Conservation (phyloP, 2,329 filamentous ascomycete genomes). For the Paraphaeosphaeria minitans region DNA sequence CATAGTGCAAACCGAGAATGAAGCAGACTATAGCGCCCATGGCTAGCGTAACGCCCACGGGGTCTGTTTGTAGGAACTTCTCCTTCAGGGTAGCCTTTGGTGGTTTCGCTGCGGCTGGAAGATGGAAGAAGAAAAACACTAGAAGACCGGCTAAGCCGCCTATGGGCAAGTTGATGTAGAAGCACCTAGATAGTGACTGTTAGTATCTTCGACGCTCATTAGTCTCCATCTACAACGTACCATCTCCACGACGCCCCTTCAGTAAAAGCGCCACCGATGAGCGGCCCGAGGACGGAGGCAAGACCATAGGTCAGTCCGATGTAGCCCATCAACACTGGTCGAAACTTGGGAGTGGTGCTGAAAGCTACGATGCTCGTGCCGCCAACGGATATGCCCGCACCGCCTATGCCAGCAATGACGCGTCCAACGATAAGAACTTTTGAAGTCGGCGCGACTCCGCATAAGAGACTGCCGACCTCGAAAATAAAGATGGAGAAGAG, state of each 20-base stretch:
- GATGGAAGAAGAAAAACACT: slow-evolving; percentile 49
- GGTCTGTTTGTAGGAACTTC: slow-evolving; percentile 54
- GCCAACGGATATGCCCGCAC: slow-evolving; percentile 42
- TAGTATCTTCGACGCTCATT: slow-evolving; percentile 26
- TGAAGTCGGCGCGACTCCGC: slow-evolving; percentile 47
- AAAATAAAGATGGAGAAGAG: slow-evolving; percentile 50
- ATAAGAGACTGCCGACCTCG: slow-evolving; percentile 61
- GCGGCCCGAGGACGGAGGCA: slow-evolving; percentile 46
- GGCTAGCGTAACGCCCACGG: slow-evolving; percentile 49
- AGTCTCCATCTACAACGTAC: slow-evolving; percentile 12
- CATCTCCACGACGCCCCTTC: slow-evolving; percentile 48
- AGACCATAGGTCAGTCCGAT: slow-evolving; percentile 46
- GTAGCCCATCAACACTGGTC: slow-evolving; percentile 45
- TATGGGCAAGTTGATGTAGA: slow-evolving; percentile 55
- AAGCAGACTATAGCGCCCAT: slow-evolving; percentile 49
- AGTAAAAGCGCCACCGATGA: slow-evolving; percentile 50
- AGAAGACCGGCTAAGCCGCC: slow-evolving; percentile 47
- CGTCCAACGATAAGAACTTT: slow-evolving; percentile 47
- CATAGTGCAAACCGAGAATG: slow-evolving; percentile 56
- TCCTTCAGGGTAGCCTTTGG: slow-evolving; percentile 33
- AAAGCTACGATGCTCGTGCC: slow-evolving; percentile 48
- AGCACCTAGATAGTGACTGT: slow-evolving; percentile 25
- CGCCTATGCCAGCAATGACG: slow-evolving; percentile 46
- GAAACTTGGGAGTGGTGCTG: slow-evolving; percentile 47
- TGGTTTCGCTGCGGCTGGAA: slow-evolving; percentile 33